Conservation (phyloP, 164 flowering plant species). For the Vitis amurensis region DNA sequence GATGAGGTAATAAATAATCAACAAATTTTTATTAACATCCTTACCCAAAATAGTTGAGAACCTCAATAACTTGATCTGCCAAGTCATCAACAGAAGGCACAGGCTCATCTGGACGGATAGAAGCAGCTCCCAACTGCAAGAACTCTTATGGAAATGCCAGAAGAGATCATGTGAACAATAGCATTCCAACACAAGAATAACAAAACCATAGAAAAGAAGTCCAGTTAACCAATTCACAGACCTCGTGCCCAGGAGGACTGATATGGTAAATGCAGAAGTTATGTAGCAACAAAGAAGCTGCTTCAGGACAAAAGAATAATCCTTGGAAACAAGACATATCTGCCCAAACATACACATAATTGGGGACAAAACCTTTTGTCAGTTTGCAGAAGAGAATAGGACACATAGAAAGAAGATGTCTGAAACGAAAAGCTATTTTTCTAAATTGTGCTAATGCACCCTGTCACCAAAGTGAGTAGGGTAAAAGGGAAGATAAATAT, state of each 20-base stretch:
- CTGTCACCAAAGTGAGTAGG: too few species aligned
- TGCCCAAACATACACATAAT: slow-evolving; percentile 28
- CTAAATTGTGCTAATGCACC: too few species aligned
- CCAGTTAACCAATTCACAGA: slow-evolving; percentile 30
- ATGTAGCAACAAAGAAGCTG: slow-evolving; percentile 79
- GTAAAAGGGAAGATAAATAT: too few species aligned
- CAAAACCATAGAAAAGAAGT: background rate
- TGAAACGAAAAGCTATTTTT: background rate
- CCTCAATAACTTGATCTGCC: slow-evolving; percentile 66
- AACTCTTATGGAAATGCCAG: slow-evolving; percentile 49
- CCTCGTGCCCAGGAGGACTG: slow-evolving; percentile 93
- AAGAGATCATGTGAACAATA: slow-evolving; percentile 24
- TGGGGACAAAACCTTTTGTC: background rate
- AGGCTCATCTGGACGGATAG: slow-evolving; percentile 43
- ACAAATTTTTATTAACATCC: background rate
- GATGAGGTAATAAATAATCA: slow-evolving; percentile 1
- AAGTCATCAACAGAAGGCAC: slow-evolving; percentile 62
- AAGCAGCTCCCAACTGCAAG: slow-evolving; percentile 80
- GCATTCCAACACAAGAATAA: background rate
- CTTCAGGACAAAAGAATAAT: slow-evolving; percentile 83
- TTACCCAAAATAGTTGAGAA: slow-evolving; percentile 84
- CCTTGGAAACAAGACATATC: slow-evolving; percentile 93
- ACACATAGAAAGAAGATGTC: background rate
- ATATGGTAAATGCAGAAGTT: slow-evolving; percentile 89
- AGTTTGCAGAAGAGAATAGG: slow-evolving; percentile 3